Conservation (phyloP, 1,284 basidiomycete species). For the Rhodotorula sp. region DNA sequence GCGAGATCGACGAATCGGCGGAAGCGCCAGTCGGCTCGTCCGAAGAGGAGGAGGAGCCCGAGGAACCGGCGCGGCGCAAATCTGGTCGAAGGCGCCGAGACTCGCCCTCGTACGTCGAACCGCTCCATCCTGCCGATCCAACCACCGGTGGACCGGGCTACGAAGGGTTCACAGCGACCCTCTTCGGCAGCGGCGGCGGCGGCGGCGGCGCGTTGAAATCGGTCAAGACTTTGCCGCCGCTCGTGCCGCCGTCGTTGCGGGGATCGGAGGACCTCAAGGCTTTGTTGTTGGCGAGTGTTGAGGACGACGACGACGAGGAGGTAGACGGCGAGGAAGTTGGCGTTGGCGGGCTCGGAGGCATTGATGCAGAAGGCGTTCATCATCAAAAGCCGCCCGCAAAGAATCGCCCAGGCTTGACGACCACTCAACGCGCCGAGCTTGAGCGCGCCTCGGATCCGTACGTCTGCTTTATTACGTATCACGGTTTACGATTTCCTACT, state of each 20-base stretch:
- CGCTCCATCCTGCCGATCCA: no score
- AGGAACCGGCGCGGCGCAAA: not conserved
- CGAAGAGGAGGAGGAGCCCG: not conserved
- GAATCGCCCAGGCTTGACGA: not conserved
- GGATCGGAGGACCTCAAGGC: not conserved
- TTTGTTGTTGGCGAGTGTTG: not conserved
- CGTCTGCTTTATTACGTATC: not conserved
- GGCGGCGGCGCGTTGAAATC: not conserved
- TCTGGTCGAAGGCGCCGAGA: no score
- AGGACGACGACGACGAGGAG: not conserved
- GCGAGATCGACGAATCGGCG: not conserved
- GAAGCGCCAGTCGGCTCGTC: not conserved
- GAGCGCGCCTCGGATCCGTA: conserved; percentile 11
- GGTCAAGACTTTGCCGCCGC: not conserved
- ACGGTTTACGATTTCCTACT: not conserved
- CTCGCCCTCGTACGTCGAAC: no score
- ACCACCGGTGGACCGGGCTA: no score
- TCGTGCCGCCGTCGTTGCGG: not conserved
- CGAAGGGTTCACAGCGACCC: no score
- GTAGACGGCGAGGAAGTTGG: not conserved
- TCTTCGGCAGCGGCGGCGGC: not conserved
- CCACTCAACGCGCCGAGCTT: not conserved
- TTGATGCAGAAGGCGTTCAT: no score
- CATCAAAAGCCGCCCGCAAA: not conserved
- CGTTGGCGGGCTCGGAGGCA: no score